Evolutionary conservation across 805 yeast species (phyloP).

Genomic region (Zygosaccharomyces siamensis): DNA sequence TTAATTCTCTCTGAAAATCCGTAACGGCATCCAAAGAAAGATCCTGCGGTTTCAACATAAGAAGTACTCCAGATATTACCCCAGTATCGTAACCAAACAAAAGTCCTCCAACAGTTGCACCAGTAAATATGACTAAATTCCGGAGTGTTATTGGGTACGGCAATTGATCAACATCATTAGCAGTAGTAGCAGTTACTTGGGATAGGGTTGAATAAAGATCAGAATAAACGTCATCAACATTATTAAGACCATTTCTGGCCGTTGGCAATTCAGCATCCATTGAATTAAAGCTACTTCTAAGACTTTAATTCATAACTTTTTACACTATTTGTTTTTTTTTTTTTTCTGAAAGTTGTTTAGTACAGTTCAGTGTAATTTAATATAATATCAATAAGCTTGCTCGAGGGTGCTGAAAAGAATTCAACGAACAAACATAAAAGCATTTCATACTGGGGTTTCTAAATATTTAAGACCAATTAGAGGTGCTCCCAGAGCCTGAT

Average conservation of each 20-base stretch:
- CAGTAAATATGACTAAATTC: constrained; percentile 18
- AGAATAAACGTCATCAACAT: constrained; percentile 26
- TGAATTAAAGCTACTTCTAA: neutral
- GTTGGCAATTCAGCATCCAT: constrained; percentile 3
- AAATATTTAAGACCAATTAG: neutral
- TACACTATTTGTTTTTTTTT: neutral
- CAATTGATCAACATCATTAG: constrained; percentile 29
- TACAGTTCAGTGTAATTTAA: neutral
- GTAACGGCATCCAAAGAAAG: constrained; percentile 34
- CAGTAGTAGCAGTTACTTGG: constrained; percentile 27
- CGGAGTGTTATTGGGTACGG: constrained; percentile 24
- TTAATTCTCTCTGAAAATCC: constrained; percentile 37
- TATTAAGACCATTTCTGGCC: constrained; percentile 4
- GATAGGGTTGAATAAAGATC: constrained; percentile 30
- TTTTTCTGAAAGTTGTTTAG: neutral
- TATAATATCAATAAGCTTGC: neutral
- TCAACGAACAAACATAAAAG: neutral
- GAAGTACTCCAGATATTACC: constrained; percentile 54
- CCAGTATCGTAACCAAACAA: constrained; percentile 65
- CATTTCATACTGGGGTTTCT: neutral
- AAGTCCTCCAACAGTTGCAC: constrained; percentile 54
- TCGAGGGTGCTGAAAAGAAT: neutral
- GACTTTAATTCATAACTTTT: neutral
- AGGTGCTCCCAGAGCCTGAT: neutral
- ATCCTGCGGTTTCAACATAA: constrained; percentile 41